Percentiles rank a stretch among this genome's conserved stretches.
Evolutionary conservation across 1,139 yeast species (phyloP).

Genomic region (Yamadazyma mexicana): DNA sequence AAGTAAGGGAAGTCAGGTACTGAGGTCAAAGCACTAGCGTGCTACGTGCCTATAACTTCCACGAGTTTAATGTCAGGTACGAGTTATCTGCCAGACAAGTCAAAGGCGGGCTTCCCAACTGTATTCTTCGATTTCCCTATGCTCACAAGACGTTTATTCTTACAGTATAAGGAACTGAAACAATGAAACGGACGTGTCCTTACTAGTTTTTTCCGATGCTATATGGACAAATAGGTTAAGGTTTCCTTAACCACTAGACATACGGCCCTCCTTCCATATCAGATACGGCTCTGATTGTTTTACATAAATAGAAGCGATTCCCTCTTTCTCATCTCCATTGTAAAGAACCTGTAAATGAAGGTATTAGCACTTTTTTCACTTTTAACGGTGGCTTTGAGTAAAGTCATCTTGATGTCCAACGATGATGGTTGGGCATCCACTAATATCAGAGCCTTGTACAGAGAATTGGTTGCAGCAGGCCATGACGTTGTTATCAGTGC

Average conservation of each 20-base stretch:
- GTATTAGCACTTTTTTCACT: slow-evolving; percentile 13
- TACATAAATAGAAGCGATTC: not conserved
- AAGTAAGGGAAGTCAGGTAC: too few species aligned
- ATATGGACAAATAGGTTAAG: not conserved
- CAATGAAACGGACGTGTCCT: too few species aligned
- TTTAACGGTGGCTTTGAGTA: slow-evolving; percentile 20
- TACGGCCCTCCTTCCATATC: not conserved
- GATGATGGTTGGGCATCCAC: slow-evolving; percentile 63
- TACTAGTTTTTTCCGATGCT: not conserved
- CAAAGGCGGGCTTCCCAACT: too few species aligned
- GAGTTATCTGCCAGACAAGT: too few species aligned
- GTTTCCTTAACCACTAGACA: not conserved
- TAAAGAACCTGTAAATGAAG: slow-evolving; percentile 11
- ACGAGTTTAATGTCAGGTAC: too few species aligned
- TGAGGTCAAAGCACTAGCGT: too few species aligned
- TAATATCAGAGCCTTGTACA: slow-evolving; percentile 59
- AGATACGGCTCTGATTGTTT: not conserved
- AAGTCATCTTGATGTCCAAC: slow-evolving; percentile 56
- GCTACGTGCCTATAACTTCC: too few species aligned
- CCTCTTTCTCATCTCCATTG: not conserved
- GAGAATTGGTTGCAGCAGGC: slow-evolving; percentile 54
- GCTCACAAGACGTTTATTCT: too few species aligned
- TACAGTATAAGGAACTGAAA: too few species aligned
- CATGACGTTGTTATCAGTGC: slow-evolving; percentile 57
- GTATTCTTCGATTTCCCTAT: too few species aligned